A percentile compares a stretch with the other conserved stretches of the same genome.
phyloP scores from a whole-genome alignment of 2,329 filamentous ascomycete species.

The Calonectria honghensis region DNA sequence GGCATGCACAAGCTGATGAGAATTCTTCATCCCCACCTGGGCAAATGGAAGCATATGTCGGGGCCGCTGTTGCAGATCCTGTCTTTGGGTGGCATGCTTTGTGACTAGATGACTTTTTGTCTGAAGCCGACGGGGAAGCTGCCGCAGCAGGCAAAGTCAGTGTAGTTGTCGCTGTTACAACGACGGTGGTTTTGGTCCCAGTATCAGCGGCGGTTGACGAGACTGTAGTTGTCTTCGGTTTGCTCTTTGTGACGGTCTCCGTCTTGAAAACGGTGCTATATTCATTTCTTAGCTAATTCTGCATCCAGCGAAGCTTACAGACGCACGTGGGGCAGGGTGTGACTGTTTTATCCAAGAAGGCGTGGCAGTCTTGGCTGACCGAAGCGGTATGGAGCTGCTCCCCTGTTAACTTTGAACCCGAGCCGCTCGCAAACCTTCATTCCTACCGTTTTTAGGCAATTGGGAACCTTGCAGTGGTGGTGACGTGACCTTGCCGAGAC shows the following conservation, averaged over 20 bases:
- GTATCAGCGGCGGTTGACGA: background rate
- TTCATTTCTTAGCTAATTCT: background rate
- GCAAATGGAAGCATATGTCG: conserved; percentile 4
- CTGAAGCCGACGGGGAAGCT: background rate
- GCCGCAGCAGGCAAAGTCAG: background rate
- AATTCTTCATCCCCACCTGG: background rate
- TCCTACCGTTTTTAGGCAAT: background rate
- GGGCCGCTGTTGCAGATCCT: background rate
- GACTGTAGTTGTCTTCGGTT: background rate
- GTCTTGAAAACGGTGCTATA: background rate
- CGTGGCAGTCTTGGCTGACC: background rate
- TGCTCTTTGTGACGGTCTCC: background rate
- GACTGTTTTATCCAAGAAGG: conserved; percentile 7
- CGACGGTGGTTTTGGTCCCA: background rate
- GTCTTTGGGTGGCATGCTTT: background rate
- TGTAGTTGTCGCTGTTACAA: background rate
- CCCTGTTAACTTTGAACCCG: background rate
- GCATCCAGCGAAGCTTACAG: background rate
- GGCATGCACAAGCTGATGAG: conserved; percentile 2
- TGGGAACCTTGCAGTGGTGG: background rate
- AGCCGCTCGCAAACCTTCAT: background rate
- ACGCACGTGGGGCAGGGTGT: background rate
- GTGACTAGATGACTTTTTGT: background rate
- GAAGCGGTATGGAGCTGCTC: background rate
- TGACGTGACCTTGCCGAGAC: background rate